Evolutionary conservation across 2,329 filamentous ascomycete genomes (phyloP).

Genomic region (Helotiales sp.): DNA sequence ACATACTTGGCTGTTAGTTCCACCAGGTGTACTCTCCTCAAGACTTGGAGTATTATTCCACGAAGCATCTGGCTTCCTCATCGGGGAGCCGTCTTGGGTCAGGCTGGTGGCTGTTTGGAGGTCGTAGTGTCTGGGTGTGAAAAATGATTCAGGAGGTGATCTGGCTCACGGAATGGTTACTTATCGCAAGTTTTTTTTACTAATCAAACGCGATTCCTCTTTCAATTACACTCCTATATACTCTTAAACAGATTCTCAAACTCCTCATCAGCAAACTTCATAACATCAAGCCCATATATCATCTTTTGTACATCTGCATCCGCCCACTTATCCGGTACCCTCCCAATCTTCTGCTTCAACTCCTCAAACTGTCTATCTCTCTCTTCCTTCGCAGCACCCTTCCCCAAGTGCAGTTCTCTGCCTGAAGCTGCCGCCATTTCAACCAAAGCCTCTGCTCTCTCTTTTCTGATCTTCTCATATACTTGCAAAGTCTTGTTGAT

Average conservation of each 20-base stretch:
- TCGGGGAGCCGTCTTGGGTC: too few relatives aligned
- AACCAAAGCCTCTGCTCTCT: slow-evolving; percentile 57
- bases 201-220: not conserved
- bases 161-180: too few relatives aligned
- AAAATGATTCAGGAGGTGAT: too few relatives aligned
- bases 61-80: too few relatives aligned
- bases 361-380: slow-evolving; percentile 61
- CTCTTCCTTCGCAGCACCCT: slow-evolving; percentile 63
- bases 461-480: slow-evolving; percentile 62
- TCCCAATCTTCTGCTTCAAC: slow-evolving; percentile 48
- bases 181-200: too few relatives aligned
- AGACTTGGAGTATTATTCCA: too few relatives aligned
- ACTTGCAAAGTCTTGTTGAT: slow-evolving; percentile 57
- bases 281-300: slow-evolving; percentile 69
- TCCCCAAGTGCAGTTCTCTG: slow-evolving; percentile 61
- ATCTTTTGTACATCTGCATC: slow-evolving; percentile 71
- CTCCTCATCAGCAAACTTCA: slow-evolving; percentile 56
- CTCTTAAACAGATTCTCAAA: slow-evolving; percentile 54
- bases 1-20: too few relatives aligned
- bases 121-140: too few relatives aligned
- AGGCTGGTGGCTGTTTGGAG: too few relatives aligned
- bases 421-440: slow-evolving; percentile 56
- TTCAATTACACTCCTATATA: not conserved
- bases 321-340: slow-evolving; percentile 71
- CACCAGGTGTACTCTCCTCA: too few relatives aligned